Percentiles rank a stretch among this genome's conserved stretches.
Evolutionary conservation across 441 rosid species (phyloP).

Genomic region (Manihot esculenta): DNA sequence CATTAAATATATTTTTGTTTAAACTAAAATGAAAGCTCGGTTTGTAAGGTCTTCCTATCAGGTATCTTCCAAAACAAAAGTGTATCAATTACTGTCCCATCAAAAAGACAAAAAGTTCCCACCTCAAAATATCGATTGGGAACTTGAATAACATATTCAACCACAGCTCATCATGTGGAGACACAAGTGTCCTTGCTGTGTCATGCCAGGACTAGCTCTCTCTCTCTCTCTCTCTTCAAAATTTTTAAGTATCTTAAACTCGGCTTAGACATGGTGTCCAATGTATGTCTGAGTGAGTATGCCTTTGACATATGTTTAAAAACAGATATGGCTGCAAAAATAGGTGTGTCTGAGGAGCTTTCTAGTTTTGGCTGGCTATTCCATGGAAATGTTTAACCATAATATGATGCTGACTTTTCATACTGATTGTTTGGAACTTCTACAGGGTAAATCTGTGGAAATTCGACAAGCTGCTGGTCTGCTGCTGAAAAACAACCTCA

Average conservation of each 20-base stretch:
- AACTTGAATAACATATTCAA: neutral
- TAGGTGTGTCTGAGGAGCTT: neutral
- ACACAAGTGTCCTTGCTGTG: neutral
- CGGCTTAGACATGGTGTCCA: neutral
- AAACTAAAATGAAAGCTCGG: neutral
- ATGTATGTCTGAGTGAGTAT: neutral
- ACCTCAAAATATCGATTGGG: neutral
- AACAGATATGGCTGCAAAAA: constrained; percentile 6
- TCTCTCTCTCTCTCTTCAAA: too few species aligned
- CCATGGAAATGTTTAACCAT: neutral
- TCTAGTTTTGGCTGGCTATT: constrained; percentile 6
- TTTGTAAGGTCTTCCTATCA: neutral
- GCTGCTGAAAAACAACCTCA: constrained; percentile 88
- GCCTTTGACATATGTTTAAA: neutral
- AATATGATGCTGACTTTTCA: neutral
- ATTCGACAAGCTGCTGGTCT: constrained; percentile 98
- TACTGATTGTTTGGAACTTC: constrained; percentile 3
- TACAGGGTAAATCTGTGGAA: constrained; percentile 86
- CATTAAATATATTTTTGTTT: neutral
- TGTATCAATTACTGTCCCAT: neutral
- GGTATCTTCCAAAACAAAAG: neutral
- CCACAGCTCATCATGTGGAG: neutral
- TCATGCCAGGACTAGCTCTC: too few species aligned
- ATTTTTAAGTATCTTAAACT: neutral
- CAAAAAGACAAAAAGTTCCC: too few species aligned